Evolutionary conservation across 108 stramenopile species (phyloP).

Genomic region (Schizochytrium sp.): DNA sequence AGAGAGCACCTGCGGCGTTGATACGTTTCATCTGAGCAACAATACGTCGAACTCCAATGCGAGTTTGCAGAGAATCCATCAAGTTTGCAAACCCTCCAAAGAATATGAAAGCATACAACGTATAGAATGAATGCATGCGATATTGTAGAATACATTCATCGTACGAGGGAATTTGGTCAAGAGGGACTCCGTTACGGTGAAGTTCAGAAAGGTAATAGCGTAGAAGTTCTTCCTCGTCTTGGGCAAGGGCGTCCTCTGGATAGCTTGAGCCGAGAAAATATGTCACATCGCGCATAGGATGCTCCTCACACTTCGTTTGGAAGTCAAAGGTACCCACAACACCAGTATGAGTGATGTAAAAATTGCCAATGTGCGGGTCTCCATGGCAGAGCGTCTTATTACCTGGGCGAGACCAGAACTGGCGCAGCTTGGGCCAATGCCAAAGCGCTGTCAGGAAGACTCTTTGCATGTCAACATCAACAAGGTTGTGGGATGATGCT

Average conservation of each 20-base stretch:
- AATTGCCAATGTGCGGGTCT: slow-evolving; percentile 3
- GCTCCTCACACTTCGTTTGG: not conserved
- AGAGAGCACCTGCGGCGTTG: not conserved
- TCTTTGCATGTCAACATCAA: not conserved
- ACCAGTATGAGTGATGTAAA: not conserved
- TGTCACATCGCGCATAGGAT: not conserved
- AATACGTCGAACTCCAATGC: not conserved
- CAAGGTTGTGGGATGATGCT: not conserved
- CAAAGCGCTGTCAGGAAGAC: not conserved
- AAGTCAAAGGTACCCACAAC: slow-evolving; percentile 20
- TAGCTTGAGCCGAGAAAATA: not conserved
- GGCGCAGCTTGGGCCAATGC: not conserved
- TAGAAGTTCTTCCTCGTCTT: slow-evolving; percentile 16
- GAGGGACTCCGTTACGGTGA: not conserved
- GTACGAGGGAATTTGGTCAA: not conserved
- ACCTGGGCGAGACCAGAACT: not conserved
- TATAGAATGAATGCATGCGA: slow-evolving; percentile 11
- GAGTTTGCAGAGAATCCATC: not conserved
- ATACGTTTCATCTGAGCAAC: not conserved
- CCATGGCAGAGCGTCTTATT: not conserved
- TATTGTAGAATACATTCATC: not conserved
- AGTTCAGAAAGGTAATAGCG: not conserved
- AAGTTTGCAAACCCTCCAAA: slow-evolving; percentile 11
- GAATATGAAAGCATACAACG: slow-evolving; percentile 17
- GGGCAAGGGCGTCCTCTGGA: not conserved